A percentile compares a stretch with the other conserved stretches of the same genome.
Conservation (phyloP, 805 yeast genomes). For the Suhomyces tanzawaensis region DNA sequence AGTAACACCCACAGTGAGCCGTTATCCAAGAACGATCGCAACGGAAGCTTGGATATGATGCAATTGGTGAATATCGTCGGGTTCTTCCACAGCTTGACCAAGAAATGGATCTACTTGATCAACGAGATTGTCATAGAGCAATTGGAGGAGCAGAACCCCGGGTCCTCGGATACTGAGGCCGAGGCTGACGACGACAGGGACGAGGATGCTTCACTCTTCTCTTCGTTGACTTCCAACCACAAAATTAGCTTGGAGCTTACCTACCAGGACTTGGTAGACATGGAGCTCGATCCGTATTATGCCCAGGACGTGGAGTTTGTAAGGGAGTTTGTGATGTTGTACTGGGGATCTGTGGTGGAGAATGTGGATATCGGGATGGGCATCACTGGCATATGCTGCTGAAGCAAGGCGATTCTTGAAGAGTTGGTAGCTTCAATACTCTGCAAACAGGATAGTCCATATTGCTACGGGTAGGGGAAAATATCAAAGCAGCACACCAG, state of each 20-base stretch:
- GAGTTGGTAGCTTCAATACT: no score
- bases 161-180: background rate
- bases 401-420: no score
- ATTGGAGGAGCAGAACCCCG: slow-evolving; percentile 15
- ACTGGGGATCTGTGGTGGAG: slow-evolving; percentile 30
- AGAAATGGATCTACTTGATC: slow-evolving; percentile 22
- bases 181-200: slow-evolving; percentile 11
- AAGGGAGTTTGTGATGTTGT: slow-evolving; percentile 30
- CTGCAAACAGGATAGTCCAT: no score
- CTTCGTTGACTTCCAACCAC: slow-evolving; percentile 6
- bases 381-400: slow-evolving; percentile 11
- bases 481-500: no score
- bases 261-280: slow-evolving; percentile 39
- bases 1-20: slow-evolving; percentile 7
- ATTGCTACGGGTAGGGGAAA: no score
- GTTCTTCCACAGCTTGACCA: slow-evolving; percentile 38
- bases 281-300: slow-evolving; percentile 45
- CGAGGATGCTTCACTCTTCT: slow-evolving; percentile 4
- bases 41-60: slow-evolving; percentile 18
- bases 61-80: slow-evolving; percentile 32
- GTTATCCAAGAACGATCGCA: background rate
- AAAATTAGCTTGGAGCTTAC: slow-evolving; percentile 31
- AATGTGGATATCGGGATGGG: slow-evolving; percentile 36
- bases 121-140: slow-evolving; percentile 36
- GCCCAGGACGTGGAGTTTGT: slow-evolving; percentile 36